Evolutionary conservation across 441 rosid species (phyloP).

Genomic region (Adansonia grandidieri): DNA sequence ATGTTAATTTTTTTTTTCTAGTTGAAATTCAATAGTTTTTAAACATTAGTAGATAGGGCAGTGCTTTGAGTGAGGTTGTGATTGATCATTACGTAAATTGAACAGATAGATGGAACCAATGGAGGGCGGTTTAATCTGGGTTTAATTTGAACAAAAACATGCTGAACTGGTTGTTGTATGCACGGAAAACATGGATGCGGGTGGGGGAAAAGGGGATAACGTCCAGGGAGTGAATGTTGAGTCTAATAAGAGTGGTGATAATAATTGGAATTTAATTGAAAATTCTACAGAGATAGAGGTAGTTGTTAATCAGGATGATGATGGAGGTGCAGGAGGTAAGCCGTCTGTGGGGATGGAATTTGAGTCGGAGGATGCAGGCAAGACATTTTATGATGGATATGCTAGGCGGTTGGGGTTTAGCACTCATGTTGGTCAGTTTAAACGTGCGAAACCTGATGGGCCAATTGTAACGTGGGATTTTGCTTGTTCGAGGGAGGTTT

Average conservation of each 20-base stretch:
- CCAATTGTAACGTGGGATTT: conserved; percentile 64
- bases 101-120: conserved; percentile 13
- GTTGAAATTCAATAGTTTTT: conserved; percentile 9
- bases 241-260: conserved; percentile 22
- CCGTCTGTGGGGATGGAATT: conserved; percentile 68
- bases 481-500: conserved; percentile 58
- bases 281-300: conserved; percentile 35
- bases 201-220: conserved; percentile 36
- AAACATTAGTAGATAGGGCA: background rate
- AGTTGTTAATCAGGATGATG: conserved; percentile 36
- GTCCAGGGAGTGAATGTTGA: conserved; percentile 23
- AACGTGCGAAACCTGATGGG: conserved; percentile 63
- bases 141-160: conserved; percentile 5
- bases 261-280: conserved; percentile 35
- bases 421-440: conserved; percentile 57
- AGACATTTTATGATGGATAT: conserved; percentile 56
- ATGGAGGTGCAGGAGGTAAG: conserved; percentile 31
- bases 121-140: background rate
- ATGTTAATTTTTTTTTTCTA: too few relatives aligned
- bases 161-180: conserved; percentile 23
- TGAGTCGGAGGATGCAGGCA: conserved; percentile 62
- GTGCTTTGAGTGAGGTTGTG: conserved; percentile 11
- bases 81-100: conserved; percentile 13
- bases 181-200: conserved; percentile 44
- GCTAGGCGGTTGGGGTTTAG: conserved; percentile 54